Evolutionary conservation across 495 filamentous ascomycete species (phyloP).

Genomic region (Hypoxylon subgilvum): DNA sequence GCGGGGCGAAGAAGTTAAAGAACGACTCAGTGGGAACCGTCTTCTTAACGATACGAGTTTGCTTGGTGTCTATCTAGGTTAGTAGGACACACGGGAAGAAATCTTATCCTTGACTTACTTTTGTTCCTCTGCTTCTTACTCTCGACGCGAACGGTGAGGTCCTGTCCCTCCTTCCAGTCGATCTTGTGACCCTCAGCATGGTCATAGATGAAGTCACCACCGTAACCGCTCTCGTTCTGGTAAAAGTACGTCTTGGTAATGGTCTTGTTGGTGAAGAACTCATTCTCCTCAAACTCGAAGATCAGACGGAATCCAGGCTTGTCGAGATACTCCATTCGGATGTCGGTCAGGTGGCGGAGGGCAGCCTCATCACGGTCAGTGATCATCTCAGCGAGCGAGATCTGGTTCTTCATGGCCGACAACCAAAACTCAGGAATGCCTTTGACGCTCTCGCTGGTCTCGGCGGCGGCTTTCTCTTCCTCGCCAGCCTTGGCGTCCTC

Average conservation of each 20-base stretch:
- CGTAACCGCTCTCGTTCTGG: constrained; percentile 97
- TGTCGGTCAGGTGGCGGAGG: constrained; percentile 87
- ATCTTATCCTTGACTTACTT: constrained; percentile 68
- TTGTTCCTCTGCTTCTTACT: constrained; percentile 99
- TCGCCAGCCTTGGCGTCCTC: constrained; percentile 62
- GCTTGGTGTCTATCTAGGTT: constrained; percentile 81
- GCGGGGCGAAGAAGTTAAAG: constrained; percentile 99
- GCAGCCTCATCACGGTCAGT: constrained; percentile 94
- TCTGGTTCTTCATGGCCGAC: constrained; percentile 99
- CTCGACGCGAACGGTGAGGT: constrained; percentile 91
- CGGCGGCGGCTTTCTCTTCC: constrained; percentile 57
- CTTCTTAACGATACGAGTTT: constrained; percentile 98
- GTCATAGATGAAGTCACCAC: constrained; percentile 99
- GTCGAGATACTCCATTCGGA: constrained; percentile 99
- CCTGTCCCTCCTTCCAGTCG: constrained; percentile 91
- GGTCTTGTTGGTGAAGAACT: constrained; percentile 94
- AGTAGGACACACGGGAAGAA: constrained; percentile 36
- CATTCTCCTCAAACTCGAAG: constrained; percentile 94
- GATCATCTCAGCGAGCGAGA: constrained; percentile 95
- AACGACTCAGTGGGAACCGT: constrained; percentile 98
- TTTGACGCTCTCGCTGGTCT: constrained; percentile 54
- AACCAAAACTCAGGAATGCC: constrained; percentile 99
- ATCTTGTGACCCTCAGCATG: constrained; percentile 98
- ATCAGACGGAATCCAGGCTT: constrained; percentile 96
- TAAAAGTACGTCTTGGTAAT: constrained; percentile 99